Base-by-base conservation (phyloP, 148 eudicot genomes). In the Dysphania ambrosioides region DNA sequence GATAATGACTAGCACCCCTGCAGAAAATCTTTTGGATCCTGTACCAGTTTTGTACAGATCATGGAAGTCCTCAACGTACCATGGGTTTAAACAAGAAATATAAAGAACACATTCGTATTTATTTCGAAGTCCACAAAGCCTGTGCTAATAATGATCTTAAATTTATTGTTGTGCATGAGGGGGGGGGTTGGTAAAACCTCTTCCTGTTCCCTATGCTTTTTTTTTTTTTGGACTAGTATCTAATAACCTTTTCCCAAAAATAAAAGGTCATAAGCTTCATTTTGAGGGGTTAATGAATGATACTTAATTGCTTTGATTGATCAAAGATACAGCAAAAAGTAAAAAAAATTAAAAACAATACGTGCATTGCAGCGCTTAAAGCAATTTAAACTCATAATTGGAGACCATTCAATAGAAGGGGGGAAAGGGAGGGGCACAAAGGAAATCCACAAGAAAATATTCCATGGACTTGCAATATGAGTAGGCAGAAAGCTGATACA, bases 41-140 rank as follows among this genome's bases (percentile, higher is more conserved):
- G 47, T 23, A 27, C 13, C 0, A 8, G 6, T 26, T 72, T 40
- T 9, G 10, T 60, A 30, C 6, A 18, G 61, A 13, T 49, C 60
- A 74, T n/a, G 62, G 31, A n/a, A n/a, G n/a, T n/a, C n/a, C n/a
- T n/a, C 59, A 32, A 32, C 49, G n/a, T 49, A 64, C n/a, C 57
- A 30, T 3, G 30, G n/a, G 9, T 15, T 31, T 15, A 16, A 35
- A 24, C 21, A 19, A 53, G 24, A 53, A 53, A 19, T 53, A 1
- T 53, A n/a, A 53, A 53, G 24, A n/a, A 53, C 21, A 19, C 26
- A 53, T 47, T 47, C 53, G 13, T 16, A 47, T 13, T 16, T 13
- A 47, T 53, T 21, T 5, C 24, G 23, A 53, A 53, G 26, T 53
- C 58, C 6, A 4, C 21, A 24, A 53, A 24, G 58, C 23, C 9